These are phyloP conservation scores for Amanita molliuscula DNA, from an alignment of 768 basidiomycete genomes.

Conservation along the genomic window DNA sequence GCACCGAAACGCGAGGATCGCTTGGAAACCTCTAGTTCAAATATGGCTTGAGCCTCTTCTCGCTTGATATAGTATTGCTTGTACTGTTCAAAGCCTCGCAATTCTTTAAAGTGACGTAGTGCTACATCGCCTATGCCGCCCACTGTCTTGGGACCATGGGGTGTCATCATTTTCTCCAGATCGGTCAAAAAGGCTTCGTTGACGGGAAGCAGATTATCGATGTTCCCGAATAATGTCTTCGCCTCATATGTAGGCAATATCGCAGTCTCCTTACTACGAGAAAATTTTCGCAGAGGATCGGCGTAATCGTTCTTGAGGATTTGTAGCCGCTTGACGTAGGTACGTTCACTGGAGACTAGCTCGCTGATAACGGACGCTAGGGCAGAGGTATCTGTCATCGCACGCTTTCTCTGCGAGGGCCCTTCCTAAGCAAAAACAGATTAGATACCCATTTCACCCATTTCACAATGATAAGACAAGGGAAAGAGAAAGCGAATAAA, in stretches of 20 bases:
- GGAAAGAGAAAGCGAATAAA: background rate
- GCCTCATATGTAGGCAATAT: conserved; percentile 89
- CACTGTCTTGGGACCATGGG: conserved; percentile 43
- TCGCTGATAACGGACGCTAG: conserved; percentile 75
- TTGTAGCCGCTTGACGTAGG: conserved; percentile 76
- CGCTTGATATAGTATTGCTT: conserved; percentile 86
- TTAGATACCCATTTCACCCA: background rate
- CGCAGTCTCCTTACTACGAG: conserved; percentile 73
- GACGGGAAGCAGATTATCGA: conserved; percentile 82
- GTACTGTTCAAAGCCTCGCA: conserved; percentile 84
- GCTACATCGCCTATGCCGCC: conserved; percentile 78
- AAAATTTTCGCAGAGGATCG: conserved; percentile 80
- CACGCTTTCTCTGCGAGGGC: conserved; percentile 41
- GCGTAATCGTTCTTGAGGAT: conserved; percentile 86
- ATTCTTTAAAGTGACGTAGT: conserved; percentile 76
- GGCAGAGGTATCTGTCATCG: conserved; percentile 53
- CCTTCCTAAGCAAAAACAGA: conserved; percentile 20
- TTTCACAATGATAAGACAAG: background rate
- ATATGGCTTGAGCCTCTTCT: conserved; percentile 85
- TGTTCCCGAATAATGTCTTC: conserved; percentile 87
- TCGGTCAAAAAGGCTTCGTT: conserved; percentile 81
- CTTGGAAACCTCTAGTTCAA: conserved; percentile 75
- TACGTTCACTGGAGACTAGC: conserved; percentile 79
- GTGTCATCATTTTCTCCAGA: conserved; percentile 67
- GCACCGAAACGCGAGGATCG: conserved; percentile 73